Evolutionary conservation across 2,329 filamentous ascomycete species (phyloP).

Genomic region (Rhynchosporium graminicola): DNA sequence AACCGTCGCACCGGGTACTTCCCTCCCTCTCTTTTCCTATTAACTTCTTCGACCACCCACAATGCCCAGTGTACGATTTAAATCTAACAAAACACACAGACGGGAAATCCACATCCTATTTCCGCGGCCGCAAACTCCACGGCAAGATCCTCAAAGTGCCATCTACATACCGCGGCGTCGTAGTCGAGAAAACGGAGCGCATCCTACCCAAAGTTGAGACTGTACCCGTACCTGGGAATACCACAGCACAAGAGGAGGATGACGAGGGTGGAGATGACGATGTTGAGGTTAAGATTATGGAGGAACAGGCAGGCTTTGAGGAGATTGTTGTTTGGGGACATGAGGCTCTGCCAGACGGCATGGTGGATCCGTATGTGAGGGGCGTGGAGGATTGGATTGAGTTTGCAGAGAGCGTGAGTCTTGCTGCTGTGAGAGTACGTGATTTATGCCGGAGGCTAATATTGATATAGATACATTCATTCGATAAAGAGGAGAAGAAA

Average conservation of each 20-base stretch:
- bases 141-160: conserved; percentile 69
- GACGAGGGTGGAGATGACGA: conserved; percentile 51
- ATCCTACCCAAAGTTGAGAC: conserved; percentile 33
- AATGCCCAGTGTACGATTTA: too few relatives aligned
- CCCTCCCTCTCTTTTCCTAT: neutral
- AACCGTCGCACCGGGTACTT: conserved; percentile 45
- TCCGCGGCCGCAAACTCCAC: conserved; percentile 77
- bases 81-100: conserved; percentile 43
- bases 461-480: conserved; percentile 25
- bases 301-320: conserved; percentile 69
- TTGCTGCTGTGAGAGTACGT: neutral
- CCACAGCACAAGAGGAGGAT: conserved; percentile 36
- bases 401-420: conserved; percentile 64
- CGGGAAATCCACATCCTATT: conserved; percentile 60
- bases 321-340: conserved; percentile 83
- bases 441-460: conserved; percentile 14
- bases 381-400: conserved; percentile 79
- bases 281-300: conserved; percentile 56
- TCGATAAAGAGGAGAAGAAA: conserved; percentile 18
- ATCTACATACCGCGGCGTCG: conserved; percentile 66
- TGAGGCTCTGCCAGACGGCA: conserved; percentile 62
- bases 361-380: conserved; percentile 69
- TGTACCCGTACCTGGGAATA: conserved; percentile 13
- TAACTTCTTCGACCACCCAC: neutral
- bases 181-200: conserved; percentile 53